These are phyloP conservation scores for Cytospora schulzeri DNA, from an alignment of 2,329 filamentous ascomycete genomes.

Conservation along the genomic window DNA sequence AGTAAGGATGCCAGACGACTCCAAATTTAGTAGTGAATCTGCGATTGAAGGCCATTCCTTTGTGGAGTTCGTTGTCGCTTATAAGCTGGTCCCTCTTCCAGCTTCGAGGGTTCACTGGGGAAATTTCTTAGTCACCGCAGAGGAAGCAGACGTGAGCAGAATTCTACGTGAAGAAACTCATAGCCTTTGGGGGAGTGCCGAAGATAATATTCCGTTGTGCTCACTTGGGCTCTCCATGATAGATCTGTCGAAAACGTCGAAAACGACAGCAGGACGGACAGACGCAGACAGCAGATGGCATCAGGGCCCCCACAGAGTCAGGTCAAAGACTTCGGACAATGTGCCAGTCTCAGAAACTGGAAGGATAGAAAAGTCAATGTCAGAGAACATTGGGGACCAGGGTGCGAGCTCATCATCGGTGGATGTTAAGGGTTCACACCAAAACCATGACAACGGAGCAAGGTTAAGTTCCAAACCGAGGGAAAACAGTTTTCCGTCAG, in stretches of 20 bases:
- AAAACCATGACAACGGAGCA: neutral
- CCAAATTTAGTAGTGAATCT: neutral
- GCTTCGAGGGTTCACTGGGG: neutral
- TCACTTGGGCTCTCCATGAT: neutral
- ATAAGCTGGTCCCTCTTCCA: constrained; percentile 2
- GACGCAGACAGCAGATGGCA: neutral
- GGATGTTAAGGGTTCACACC: neutral
- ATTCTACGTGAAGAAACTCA: neutral
- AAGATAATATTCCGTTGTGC: neutral
- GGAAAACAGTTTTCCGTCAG: neutral
- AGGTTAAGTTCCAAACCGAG: neutral
- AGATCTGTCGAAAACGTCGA: neutral
- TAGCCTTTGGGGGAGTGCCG: neutral
- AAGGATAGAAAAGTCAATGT: too few relatives aligned
- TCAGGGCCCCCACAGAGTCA: neutral
- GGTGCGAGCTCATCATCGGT: neutral
- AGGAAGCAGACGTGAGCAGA: neutral
- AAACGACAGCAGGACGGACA: neutral
- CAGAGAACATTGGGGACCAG: neutral
- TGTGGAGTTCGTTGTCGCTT: constrained; percentile 3
- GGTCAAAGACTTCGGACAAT: neutral
- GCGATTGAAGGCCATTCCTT: neutral
- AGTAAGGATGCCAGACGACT: neutral
- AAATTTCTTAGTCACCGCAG: constrained; percentile 7
- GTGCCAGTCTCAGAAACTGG: neutral